Conservation (phyloP, 805 yeast genomes). For the Lipomyces japonicus region DNA sequence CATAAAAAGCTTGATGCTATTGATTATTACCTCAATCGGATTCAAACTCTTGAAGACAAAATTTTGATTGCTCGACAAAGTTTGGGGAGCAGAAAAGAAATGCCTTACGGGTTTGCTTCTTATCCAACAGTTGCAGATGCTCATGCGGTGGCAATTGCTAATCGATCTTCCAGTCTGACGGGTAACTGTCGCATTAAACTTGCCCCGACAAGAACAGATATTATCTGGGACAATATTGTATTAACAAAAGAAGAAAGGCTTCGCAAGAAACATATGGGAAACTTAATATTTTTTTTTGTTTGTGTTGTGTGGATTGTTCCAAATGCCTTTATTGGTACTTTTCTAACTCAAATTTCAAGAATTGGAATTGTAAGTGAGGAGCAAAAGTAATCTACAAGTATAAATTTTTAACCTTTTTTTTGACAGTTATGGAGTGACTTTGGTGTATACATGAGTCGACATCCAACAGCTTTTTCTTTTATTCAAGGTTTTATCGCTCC, state of each 20-base stretch:
- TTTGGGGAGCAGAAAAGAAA: constrained; percentile 25
- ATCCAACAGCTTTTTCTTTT: constrained; percentile 35
- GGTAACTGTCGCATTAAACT: constrained; percentile 28
- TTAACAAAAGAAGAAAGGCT: constrained; percentile 33
- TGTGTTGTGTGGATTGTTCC: constrained; percentile 41
- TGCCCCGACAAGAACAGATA: constrained; percentile 39
- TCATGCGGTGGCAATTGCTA: constrained; percentile 29
- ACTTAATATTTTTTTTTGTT: constrained; percentile 33
- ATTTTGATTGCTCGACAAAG: constrained; percentile 31
- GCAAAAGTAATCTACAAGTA: not conserved
- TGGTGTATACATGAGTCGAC: constrained; percentile 30
- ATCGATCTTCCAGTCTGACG: constrained; percentile 1
- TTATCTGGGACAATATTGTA: constrained; percentile 39
- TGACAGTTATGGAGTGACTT: constrained; percentile 38
- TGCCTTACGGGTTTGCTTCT: constrained; percentile 38
- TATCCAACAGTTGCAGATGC: constrained; percentile 31
- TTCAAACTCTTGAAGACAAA: constrained; percentile 27
- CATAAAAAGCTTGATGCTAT: constrained; percentile 33
- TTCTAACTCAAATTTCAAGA: constrained; percentile 38
- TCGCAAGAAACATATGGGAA: constrained; percentile 37
- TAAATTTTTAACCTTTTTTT: no score
- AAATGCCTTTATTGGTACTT: constrained; percentile 42
- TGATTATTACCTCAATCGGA: constrained; percentile 29
- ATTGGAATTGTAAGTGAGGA: constrained; percentile 34
- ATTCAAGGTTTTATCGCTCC: constrained; percentile 43